phyloP scores from a whole-genome alignment of 2,329 filamentous ascomycete genomes.

The Byssoonygena ceratinophila region DNA sequence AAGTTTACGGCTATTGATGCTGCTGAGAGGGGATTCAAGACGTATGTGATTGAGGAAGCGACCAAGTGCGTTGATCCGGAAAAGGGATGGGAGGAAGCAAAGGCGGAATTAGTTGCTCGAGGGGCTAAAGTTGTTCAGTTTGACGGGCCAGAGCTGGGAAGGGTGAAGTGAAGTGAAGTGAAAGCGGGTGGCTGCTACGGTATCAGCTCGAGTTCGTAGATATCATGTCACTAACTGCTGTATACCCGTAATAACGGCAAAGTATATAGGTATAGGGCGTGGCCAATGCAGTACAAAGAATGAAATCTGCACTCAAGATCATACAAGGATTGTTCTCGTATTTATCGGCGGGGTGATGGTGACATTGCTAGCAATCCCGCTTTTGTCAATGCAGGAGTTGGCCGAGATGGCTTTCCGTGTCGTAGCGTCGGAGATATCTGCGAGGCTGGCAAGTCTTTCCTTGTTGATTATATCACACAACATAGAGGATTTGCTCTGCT shows the following conservation, averaged over 20 bases:
- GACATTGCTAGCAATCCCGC: background rate
- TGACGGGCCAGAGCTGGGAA: conserved; percentile 26
- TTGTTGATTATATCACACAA: too few species aligned
- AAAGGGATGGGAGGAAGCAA: conserved; percentile 46
- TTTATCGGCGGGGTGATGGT: background rate
- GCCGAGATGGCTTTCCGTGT: background rate
- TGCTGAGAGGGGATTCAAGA: conserved; percentile 60
- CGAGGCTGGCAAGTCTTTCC: background rate
- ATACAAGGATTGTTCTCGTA: background rate
- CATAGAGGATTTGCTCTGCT: too few species aligned
- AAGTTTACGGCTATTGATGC: conserved; percentile 71
- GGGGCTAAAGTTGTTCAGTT: conserved; percentile 55
- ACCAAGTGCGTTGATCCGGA: conserved; percentile 60
- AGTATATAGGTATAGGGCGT: too few species aligned
- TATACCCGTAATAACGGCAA: too few species aligned
- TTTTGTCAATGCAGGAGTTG: background rate
- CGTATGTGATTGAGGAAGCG: conserved; percentile 67
- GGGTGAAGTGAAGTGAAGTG: background rate
- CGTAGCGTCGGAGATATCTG: background rate
- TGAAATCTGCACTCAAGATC: too few species aligned
- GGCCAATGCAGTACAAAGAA: too few species aligned
- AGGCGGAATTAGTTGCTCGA: conserved; percentile 43
- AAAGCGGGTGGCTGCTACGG: background rate
- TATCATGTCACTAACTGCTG: too few species aligned
- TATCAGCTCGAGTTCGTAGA: too few species aligned